Evolutionary conservation across 495 filamentous ascomycete species (phyloP).

Genomic region (Penicillium cataractarum): DNA sequence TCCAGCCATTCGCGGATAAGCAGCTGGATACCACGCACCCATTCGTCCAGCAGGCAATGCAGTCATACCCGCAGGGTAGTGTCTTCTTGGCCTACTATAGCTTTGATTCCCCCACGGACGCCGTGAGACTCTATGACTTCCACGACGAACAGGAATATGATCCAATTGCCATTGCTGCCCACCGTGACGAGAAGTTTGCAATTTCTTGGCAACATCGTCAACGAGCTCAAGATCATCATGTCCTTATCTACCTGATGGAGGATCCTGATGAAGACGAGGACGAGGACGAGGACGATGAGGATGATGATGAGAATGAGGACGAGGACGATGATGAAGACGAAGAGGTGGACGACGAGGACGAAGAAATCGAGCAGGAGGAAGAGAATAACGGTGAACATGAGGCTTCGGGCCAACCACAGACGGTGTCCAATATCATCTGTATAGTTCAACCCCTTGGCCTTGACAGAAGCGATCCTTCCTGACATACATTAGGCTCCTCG

Average conservation of each 20-base stretch:
- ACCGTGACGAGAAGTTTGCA: conserved; percentile 32
- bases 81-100: conserved; percentile 36
- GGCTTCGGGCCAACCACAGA: neutral
- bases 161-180: conserved; percentile 37
- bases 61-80: conserved; percentile 24
- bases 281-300: neutral
- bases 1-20: conserved; percentile 33
- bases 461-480: conserved; percentile 1
- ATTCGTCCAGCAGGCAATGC: conserved; percentile 41
- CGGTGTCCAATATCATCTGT: conserved; percentile 13
- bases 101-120: conserved; percentile 10
- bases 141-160: conserved; percentile 35
- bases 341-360: neutral
- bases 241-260: conserved; percentile 34
- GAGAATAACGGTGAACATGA: neutral
- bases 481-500: conserved; percentile 9
- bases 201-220: conserved; percentile 47
- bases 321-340: conserved; percentile 10
- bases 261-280: neutral
- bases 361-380: neutral
- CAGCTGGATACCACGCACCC: conserved; percentile 32
- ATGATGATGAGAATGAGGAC: conserved; percentile 7
- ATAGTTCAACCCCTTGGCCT: conserved; percentile 4
- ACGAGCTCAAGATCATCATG: conserved; percentile 28
- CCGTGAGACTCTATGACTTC: conserved; percentile 35